Base-by-base conservation (phyloP, 1,284 basidiomycete species). In the Phaffia rhodozyma region DNA sequence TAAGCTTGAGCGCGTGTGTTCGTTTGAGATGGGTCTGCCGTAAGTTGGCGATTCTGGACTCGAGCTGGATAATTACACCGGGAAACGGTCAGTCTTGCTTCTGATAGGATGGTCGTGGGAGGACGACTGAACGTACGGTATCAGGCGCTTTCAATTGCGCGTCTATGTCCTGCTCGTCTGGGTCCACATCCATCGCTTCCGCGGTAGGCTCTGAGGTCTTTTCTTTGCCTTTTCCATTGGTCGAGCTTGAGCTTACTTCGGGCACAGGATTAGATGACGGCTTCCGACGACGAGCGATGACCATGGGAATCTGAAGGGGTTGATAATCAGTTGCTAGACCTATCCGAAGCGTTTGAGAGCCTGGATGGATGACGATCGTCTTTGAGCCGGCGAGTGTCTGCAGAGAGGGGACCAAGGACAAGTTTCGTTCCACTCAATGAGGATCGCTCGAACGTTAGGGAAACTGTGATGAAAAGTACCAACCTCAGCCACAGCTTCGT, bases 301-400 rank as follows among this genome's bases (percentile, higher is more conserved):
- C 49, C 32, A 48, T 63, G 18, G 88, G 86, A 23, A 94, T 76
- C 11, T 82, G 74, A 29, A 85, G 72, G 13, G 91, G 92, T 47
- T 81, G 84, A 32, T 89, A 83, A 71, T 97, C 92, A n/a, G 86
- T 88, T 0, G 93, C 91, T 70, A 84, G 83, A 30, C 96, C 96
- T 56, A 99, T 84, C 32, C 91, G 85, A 47, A 97, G 77, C 71
- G 80, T 86, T 32, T 89, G 82, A 1, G 92, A 93, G 29, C 96
- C 96, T 1, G 90, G 91, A 71, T 99, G 96, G 63, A 99, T 88
- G 49, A 99, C 86, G 64, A 99, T 76, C 27, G 77, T 80, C 50
- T 70, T 73, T n/a, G 62, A 63, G 20, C 64, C 64, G 25, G 48
- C 51, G 1, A 53, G 60, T n/a, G 47, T 50, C 48, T 53, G 30